Base-by-base conservation (phyloP, 2,329 filamentous ascomycete genomes). In the Plectosphaerella cucumerina region DNA sequence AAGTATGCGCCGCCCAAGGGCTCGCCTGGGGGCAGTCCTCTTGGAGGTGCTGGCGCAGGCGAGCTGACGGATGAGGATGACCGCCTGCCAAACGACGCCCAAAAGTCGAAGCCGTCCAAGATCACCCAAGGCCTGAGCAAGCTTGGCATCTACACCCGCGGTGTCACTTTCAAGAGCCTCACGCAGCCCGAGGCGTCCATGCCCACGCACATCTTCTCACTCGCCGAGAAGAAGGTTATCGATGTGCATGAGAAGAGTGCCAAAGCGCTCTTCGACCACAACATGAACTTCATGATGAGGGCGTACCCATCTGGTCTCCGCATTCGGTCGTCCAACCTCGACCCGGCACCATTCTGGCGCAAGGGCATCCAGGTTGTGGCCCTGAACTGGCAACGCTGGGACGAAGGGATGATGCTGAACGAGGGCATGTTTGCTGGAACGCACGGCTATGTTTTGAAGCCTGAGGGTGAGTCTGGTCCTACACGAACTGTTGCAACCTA, bases 381-480 rank as follows among this genome's bases (percentile, higher is more conserved):
- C 0, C 74, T 97, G 54, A 97, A 97, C 70, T 97, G 92, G 90
- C 92, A 97, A 68, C 86, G 85, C 54, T 85, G 88, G 67, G 91
- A 97, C 62, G 87, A 90, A 59, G 91, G 90, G 31, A 95, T 95
- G 86, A 97, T 97, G 93, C 79, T 96, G 14, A 97, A 97, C 63
- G 86, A 94, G 63, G 92, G 84, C 59, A 94, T 96, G 90, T 96
- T 96, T 68, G 80, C 84, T 2, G 88, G 86, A 11, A 89, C 88
- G 1, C 78, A 78, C n/a, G 92, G 92, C 20, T 97, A 91, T 74
- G 84, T 94, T 2, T 75, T 96, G 39, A 97, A 97, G 68, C 92
- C 92, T 0, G 71, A 80, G 56, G 89, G 87, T 76, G 62, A 42
- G 61, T 53, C 14, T 37, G 15, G 4, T 14, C 35, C 12, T 37